These are phyloP conservation scores for Eustoma russellianum DNA, from an alignment of 257 asterid genomes.

Conservation along the genomic window DNA sequence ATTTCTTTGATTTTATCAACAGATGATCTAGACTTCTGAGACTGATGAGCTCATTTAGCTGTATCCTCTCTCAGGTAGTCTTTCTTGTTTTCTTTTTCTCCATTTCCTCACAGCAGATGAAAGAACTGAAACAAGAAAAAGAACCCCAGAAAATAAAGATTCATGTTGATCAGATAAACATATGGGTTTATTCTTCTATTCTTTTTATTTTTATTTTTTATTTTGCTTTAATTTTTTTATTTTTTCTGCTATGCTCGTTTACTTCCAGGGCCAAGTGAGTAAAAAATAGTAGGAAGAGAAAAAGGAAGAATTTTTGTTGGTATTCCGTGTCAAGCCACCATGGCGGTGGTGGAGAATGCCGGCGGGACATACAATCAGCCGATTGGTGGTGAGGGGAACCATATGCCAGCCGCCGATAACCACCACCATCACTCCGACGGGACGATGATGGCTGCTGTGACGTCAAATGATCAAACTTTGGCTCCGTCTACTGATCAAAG, in stretches of 20 bases:
- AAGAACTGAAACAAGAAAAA: too few species aligned
- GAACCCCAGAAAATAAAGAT: too few species aligned
- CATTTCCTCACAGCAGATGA: too few species aligned
- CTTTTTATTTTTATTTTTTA: too few species aligned
- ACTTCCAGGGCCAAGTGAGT: constrained; percentile 9
- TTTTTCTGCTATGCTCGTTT: background rate
- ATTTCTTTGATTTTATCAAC: too few species aligned
- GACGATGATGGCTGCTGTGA: constrained; percentile 8
- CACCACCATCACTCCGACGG: constrained; percentile 29
- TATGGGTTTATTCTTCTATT: too few species aligned
- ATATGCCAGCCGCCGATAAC: constrained; percentile 24
- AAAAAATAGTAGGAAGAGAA: background rate
- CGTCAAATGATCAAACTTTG: background rate
- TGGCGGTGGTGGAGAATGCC: constrained; percentile 90
- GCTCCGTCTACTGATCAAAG: constrained; percentile 4
- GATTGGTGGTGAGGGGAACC: constrained; percentile 20
- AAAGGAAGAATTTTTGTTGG: constrained; percentile 2
- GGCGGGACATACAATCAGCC: constrained; percentile 47
- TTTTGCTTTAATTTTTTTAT: background rate
- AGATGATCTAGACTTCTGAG: too few species aligned
- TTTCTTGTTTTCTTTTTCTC: too few species aligned
- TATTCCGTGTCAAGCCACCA: constrained; percentile 27
- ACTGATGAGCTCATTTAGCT: too few species aligned
- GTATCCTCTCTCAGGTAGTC: too few species aligned
- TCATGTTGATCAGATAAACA: too few species aligned